phyloP scores from a whole-genome alignment of 139 green algal genomes.

The Closterium sp. region DNA sequence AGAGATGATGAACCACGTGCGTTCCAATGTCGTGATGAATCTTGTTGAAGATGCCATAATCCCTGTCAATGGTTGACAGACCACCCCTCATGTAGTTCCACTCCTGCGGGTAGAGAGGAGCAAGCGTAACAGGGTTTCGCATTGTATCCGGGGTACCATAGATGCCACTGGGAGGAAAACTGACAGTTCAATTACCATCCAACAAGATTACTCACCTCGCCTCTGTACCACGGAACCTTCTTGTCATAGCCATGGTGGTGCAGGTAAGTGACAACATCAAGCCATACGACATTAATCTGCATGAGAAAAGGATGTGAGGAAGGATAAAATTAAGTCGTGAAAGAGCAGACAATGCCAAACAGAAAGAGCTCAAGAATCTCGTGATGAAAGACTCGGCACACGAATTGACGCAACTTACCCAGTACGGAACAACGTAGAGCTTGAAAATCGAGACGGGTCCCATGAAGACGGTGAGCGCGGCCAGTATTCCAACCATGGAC shows the following conservation, averaged over 20 bases:
- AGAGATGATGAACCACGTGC: conserved; percentile 93
- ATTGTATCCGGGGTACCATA: too few relatives aligned
- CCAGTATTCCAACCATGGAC: conserved; percentile 79
- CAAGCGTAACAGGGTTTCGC: too few relatives aligned
- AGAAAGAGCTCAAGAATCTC: too few relatives aligned
- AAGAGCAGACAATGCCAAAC: too few relatives aligned
- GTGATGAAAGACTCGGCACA: too few relatives aligned
- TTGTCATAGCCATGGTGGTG: conserved; percentile 85
- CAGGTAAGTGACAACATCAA: conserved; percentile 95
- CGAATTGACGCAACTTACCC: too few relatives aligned
- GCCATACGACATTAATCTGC: conserved; percentile 83
- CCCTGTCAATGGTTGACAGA: conserved; percentile 86
- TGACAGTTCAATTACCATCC: too few relatives aligned
- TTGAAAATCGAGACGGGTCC: conserved; percentile 77
- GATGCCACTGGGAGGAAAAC: too few relatives aligned
- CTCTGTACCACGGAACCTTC: conserved; percentile 90
- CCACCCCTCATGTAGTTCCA: conserved; percentile 92
- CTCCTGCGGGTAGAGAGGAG: conserved; percentile 59
- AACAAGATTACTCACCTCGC: conserved; percentile 36
- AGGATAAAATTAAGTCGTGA: too few relatives aligned
- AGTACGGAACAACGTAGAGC: conserved; percentile 91
- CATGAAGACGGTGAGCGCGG: conserved; percentile 65
- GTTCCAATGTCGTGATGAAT: conserved; percentile 96
- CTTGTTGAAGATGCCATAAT: conserved; percentile 94
- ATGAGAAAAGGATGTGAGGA: too few relatives aligned